Evolutionary conservation across 495 filamentous ascomycete genomes (phyloP).

Genomic region (Hyaloscypha finlandica): DNA sequence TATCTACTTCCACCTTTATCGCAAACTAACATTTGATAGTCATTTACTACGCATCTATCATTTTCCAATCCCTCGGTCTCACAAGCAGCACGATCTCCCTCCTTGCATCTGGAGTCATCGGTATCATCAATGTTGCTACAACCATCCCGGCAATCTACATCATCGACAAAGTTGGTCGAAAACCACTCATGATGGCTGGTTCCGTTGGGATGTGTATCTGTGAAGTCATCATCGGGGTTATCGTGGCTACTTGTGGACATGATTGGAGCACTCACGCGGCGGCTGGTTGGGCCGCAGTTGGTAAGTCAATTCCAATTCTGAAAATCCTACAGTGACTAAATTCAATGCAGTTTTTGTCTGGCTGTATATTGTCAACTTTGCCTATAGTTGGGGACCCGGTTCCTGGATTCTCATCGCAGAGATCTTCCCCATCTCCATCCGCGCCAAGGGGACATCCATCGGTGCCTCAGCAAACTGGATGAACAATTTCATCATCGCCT

Average conservation of each 20-base stretch:
- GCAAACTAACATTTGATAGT: conserved; percentile 8
- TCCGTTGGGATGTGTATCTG: conserved; percentile 50
- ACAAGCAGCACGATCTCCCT: conserved; percentile 58
- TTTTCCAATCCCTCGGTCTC: conserved; percentile 44
- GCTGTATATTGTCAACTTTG: conserved; percentile 53
- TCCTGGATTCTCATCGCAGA: conserved; percentile 67
- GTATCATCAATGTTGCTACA: conserved; percentile 16
- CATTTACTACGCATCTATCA: conserved; percentile 37
- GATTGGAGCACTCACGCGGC: conserved; percentile 48
- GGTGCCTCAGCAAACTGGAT: conserved; percentile 32
- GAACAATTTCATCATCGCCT: conserved; percentile 34
- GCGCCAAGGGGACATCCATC: conserved; percentile 49
- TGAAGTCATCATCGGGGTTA: conserved; percentile 49
- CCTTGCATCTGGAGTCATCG: conserved; percentile 38
- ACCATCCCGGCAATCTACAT: conserved; percentile 26
- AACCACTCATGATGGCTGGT: conserved; percentile 44
- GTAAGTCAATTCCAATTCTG: conserved; percentile 62
- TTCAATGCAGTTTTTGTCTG: conserved; percentile 37
- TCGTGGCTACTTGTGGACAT: conserved; percentile 46
- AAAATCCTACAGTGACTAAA: conserved; percentile 17
- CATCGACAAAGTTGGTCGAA: conserved; percentile 50
- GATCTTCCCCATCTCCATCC: conserved; percentile 62
- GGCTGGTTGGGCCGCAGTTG: conserved; percentile 54
- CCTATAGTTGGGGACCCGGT: conserved; percentile 39
- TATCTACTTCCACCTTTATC: neutral